These are phyloP conservation scores for Camellia sinensis DNA, from an alignment of 148 eudicot species.

Conservation along the genomic window DNA sequence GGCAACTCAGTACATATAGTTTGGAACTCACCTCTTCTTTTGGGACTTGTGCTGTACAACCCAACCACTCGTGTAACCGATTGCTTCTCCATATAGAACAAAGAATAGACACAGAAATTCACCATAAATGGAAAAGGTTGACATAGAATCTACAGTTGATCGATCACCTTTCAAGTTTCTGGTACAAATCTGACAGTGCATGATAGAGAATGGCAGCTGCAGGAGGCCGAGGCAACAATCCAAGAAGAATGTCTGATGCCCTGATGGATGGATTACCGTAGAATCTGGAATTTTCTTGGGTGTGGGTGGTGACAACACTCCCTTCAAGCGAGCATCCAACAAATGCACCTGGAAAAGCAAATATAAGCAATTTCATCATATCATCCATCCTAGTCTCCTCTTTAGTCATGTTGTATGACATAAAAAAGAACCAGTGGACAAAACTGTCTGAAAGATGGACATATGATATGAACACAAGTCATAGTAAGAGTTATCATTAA, in stretches of 20 bases:
- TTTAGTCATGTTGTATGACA: too few species aligned
- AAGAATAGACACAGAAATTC: constrained; percentile 1
- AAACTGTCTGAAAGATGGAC: too few species aligned
- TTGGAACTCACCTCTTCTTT: neutral
- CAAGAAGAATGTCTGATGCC: constrained; percentile 29
- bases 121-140: neutral
- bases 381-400: neutral
- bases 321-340: constrained; percentile 37
- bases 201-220: constrained; percentile 29
- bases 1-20: too few species aligned
- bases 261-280: constrained; percentile 25
- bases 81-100: neutral
- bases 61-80: neutral
- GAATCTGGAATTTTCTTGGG: constrained; percentile 28
- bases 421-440: too few species aligned
- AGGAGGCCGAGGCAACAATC: constrained; percentile 31
- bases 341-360: constrained; percentile 25
- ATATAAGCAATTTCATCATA: neutral
- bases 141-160: neutral
- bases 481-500: too few species aligned
- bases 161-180: constrained; percentile 10
- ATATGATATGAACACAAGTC: too few species aligned
- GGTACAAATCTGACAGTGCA: constrained; percentile 23
- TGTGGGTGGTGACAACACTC: constrained; percentile 27
- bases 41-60: neutral